phyloP scores from a whole-genome alignment of 768 basidiomycete species.

The Cantharellus cinnabarinus region DNA sequence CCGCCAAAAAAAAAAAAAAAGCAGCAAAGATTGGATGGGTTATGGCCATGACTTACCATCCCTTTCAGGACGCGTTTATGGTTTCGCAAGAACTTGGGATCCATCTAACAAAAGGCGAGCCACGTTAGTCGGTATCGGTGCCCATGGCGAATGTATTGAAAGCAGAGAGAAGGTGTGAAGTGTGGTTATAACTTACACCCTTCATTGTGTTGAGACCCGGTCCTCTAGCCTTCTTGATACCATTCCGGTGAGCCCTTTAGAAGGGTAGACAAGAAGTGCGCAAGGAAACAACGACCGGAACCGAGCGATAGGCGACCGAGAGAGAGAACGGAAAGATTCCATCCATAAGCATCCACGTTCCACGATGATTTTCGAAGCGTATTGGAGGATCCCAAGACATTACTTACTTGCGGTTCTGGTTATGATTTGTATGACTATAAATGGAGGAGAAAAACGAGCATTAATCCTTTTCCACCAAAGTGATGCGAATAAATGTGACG shows the following conservation, averaged over 20 bases:
- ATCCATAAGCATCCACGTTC: not conserved
- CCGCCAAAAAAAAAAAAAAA: not conserved
- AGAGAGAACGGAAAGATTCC: not conserved
- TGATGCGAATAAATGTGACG: not conserved
- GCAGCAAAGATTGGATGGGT: no score
- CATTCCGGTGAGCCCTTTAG: constrained; percentile 91
- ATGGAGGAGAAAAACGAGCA: not conserved
- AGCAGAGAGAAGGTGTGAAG: not conserved
- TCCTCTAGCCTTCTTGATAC: constrained; percentile 68
- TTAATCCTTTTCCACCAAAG: constrained; percentile 6
- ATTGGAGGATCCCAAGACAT: not conserved
- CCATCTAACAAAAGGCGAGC: constrained; percentile 8
- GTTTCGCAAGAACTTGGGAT: constrained; percentile 63
- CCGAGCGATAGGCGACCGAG: no score
- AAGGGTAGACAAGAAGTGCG: no score
- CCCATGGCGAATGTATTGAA: not conserved
- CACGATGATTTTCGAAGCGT: not conserved
- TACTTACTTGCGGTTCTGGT: constrained; percentile 32
- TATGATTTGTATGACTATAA: constrained; percentile 75
- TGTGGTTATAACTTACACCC: constrained; percentile 47
- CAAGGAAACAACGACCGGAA: no score
- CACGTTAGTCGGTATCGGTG: not conserved
- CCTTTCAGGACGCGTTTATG: constrained; percentile 49
- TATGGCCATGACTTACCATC: constrained; percentile 31
- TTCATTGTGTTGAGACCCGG: constrained; percentile 61